Base-by-base conservation (phyloP, 352 stramenopile species). In the Peronosclerospora sorghi region DNA sequence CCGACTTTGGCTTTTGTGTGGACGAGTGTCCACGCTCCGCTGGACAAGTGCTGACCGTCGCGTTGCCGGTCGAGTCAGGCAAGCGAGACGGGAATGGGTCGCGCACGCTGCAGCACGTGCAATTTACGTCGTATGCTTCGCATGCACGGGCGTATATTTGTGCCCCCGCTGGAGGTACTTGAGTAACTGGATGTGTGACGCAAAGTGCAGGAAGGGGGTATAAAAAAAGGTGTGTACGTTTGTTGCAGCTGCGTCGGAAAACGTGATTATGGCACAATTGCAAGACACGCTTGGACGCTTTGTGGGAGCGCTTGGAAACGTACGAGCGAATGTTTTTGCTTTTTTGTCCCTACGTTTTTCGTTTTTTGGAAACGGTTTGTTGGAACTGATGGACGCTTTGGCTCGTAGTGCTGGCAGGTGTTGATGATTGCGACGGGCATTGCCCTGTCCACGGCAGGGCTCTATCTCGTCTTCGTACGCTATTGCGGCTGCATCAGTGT, bases 1-100 rank as follows among this genome's bases (percentile, higher is more conserved):
- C 78, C 12, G 78, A 91, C 44, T 91, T 91, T 65, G 78, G 78
- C 3, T 52, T 91, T 23, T 91, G 78, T 51, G 69, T 91, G 20
- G 51, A 69, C 20, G 15, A 41, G 13, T 91, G 78, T 57, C 75
- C 75, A 0, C 35, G 36, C 2, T 51, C 35, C 6, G 56, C 48
- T 17, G 75, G 69, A 7, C 39, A 81, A n/a, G 30, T 55, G 4
- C 15, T 91, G 21, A 61, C 42, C 8, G 56, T 85, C n/a, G 15
- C 62, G 8, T 44, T 89, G 45, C 73, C 78, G n/a, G 18, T 91
- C 24, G 48, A 63, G 1, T 50, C 42, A 7, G 28, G 32, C 1
- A 65, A 63, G 30, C 30, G 45, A n/a, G 40, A 35, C 1, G 41
- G 23, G 7, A 77, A 83, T 28, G 59, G 54, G 8, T 54, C 68